Conservation (phyloP, 2,329 filamentous ascomycete species). For the Chaetomiaceae sp. region DNA sequence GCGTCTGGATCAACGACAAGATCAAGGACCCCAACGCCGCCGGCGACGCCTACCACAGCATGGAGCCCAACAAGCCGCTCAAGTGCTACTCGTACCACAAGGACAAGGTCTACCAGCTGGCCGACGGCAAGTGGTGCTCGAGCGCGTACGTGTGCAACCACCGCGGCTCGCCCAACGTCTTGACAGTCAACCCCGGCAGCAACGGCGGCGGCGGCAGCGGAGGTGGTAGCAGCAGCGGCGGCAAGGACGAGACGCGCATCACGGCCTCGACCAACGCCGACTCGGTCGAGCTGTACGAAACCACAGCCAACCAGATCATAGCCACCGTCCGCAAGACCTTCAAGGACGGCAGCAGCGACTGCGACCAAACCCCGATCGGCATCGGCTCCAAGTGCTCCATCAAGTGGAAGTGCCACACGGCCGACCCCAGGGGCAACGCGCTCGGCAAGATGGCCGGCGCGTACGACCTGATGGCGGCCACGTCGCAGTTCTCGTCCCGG, state of each 20-base stretch:
- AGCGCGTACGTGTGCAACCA: slow-evolving; percentile 12
- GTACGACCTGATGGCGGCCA: not conserved
- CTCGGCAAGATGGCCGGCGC: not conserved
- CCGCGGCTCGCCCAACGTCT: not conserved
- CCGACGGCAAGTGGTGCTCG: slow-evolving; percentile 10
- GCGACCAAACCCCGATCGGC: slow-evolving; percentile 1
- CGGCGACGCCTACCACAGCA: slow-evolving; percentile 5
- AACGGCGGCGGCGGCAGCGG: not conserved
- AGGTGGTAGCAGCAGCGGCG: not conserved
- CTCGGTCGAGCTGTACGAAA: slow-evolving; percentile 3
- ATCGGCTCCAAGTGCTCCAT: slow-evolving; percentile 1
- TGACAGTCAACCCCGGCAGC: not conserved
- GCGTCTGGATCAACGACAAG: slow-evolving; percentile 3
- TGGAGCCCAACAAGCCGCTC: slow-evolving; percentile 4
- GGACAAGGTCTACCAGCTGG: slow-evolving; percentile 2
- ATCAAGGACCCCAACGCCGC: slow-evolving; percentile 8
- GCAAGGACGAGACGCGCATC: slow-evolving; percentile 1
- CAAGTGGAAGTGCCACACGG: not conserved
- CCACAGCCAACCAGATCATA: not conserved
- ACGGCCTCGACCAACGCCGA: not conserved
- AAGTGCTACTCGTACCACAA: slow-evolving; percentile 10
- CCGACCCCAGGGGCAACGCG: not conserved
- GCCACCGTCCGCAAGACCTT: not conserved
- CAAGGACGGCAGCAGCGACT: slow-evolving; percentile 1
- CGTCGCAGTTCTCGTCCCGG: not conserved